A percentile compares a stretch with the other conserved stretches of the same genome.
phyloP scores from a whole-genome alignment of 2,329 filamentous ascomycete species.

The Scytalidium sp. region DNA sequence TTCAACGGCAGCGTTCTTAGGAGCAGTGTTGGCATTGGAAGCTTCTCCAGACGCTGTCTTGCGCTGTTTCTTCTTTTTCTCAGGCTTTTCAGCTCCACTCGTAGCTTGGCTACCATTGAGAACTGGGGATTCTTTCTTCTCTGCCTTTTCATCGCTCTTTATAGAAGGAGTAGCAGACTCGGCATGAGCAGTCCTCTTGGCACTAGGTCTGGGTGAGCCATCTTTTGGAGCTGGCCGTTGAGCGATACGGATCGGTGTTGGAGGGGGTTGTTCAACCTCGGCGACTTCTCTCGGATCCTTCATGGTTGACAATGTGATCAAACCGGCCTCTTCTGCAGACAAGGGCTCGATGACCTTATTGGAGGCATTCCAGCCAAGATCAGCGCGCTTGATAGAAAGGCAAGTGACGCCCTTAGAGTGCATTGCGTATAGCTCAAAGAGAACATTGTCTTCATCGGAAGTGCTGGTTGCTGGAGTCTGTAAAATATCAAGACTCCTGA shows the following conservation, averaged over 20 bases:
- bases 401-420: constrained; percentile 97
- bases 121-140: constrained; percentile 26
- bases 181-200: constrained; percentile 20
- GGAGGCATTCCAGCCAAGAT: constrained; percentile 88
- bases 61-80: constrained; percentile 65
- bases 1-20: constrained; percentile 16
- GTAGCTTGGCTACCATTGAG: constrained; percentile 22
- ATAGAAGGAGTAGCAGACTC: constrained; percentile 13
- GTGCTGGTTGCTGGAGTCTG: constrained; percentile 63
- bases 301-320: constrained; percentile 68
- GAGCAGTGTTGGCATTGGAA: constrained; percentile 10
- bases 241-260: constrained; percentile 19
- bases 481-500: constrained; percentile 88
- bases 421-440: constrained; percentile 97
- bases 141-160: constrained; percentile 36
- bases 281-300: constrained; percentile 37
- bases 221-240: constrained; percentile 25
- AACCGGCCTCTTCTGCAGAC: constrained; percentile 70
- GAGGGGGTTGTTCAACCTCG: constrained; percentile 11
- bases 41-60: constrained; percentile 48
- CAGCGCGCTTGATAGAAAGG: constrained; percentile 78
- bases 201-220: constrained; percentile 16
- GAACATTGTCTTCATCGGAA: constrained; percentile 61
- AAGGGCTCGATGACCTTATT: constrained; percentile 81
- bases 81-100: constrained; percentile 50